A percentile compares a stretch with the other conserved stretches of the same genome.
These are phyloP conservation scores for Kurtzmaniella quercitrusa DNA, from an alignment of 1,139 yeast species.

Conservation along the genomic window DNA sequence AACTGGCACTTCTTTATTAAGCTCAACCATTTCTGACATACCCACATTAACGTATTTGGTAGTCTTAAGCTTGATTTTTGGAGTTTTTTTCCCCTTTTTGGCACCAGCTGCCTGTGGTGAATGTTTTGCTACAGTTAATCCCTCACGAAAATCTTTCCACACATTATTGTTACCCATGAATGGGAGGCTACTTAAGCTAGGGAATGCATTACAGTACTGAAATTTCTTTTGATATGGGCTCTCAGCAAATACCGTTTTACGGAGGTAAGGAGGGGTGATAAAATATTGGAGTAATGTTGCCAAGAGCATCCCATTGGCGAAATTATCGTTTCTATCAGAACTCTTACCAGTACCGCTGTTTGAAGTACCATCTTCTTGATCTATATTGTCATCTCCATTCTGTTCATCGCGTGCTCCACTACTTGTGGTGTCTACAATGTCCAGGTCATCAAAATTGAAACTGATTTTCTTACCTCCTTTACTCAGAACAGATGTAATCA, in stretches of 20 bases:
- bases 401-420: conserved; percentile 3
- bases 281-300: conserved; percentile 77
- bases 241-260: conserved; percentile 52
- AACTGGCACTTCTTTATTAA: conserved; percentile 65
- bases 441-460: conserved; percentile 33
- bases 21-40: conserved; percentile 48
- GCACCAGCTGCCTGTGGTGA: conserved; percentile 37
- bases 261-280: conserved; percentile 81
- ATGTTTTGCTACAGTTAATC: conserved; percentile 60
- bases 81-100: conserved; percentile 36
- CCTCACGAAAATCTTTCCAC: conserved; percentile 49
- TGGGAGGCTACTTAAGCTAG: conserved; percentile 70
- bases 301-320: conserved; percentile 46
- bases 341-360: conserved; percentile 9
- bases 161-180: conserved; percentile 55
- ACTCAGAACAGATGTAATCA: conserved; percentile 18
- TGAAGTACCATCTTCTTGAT: conserved; percentile 15
- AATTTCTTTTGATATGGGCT: conserved; percentile 43
- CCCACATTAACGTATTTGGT: conserved; percentile 82
- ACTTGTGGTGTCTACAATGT: conserved; percentile 7
- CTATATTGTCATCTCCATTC: conserved; percentile 7
- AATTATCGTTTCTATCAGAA: conserved; percentile 11
- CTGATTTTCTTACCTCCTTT: conserved; percentile 29
- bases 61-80: conserved; percentile 47
- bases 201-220: conserved; percentile 64